A percentile compares a stretch with the other conserved stretches of the same genome.
Conservation (phyloP, 75 land plant genomes). For the Chamaecyparis obtusa region DNA sequence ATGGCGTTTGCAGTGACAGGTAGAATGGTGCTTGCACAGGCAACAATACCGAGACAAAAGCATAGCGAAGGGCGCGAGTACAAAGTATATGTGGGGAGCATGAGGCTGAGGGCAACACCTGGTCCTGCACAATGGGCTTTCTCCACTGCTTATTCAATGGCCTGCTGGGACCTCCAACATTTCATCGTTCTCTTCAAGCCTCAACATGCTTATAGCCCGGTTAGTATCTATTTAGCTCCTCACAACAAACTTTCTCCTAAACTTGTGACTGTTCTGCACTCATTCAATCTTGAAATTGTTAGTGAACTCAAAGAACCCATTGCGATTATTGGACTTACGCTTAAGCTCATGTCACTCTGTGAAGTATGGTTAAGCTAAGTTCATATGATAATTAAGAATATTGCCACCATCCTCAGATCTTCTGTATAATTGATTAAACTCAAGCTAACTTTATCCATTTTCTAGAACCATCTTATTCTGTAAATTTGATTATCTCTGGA, state of each 20-base stretch:
- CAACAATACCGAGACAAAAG: not conserved
- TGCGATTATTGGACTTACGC: too few species aligned
- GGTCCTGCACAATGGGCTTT: constrained; percentile 32
- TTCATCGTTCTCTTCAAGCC: constrained; percentile 29
- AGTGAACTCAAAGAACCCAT: not conserved
- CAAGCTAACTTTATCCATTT: too few species aligned
- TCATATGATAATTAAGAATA: not conserved
- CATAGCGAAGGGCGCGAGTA: not conserved
- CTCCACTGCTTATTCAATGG: constrained; percentile 10
- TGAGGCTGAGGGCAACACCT: constrained; percentile 22
- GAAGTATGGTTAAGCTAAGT: not conserved
- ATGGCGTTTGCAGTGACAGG: not conserved
- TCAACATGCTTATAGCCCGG: constrained; percentile 3
- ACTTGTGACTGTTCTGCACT: not conserved
- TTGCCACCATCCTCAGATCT: too few species aligned
- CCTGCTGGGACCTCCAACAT: constrained; percentile 22
- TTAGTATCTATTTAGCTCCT: not conserved
- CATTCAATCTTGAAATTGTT: not conserved
- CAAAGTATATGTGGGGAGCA: constrained; percentile 33
- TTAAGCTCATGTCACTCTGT: not conserved
- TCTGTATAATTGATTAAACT: too few species aligned
- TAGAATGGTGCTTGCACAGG: not conserved
- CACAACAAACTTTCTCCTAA: not conserved
- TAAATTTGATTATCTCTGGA: not conserved
- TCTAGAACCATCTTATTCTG: not conserved